Base-by-base conservation (phyloP, 2,329 filamentous ascomycete genomes). In the Colletotrichum melonis region DNA sequence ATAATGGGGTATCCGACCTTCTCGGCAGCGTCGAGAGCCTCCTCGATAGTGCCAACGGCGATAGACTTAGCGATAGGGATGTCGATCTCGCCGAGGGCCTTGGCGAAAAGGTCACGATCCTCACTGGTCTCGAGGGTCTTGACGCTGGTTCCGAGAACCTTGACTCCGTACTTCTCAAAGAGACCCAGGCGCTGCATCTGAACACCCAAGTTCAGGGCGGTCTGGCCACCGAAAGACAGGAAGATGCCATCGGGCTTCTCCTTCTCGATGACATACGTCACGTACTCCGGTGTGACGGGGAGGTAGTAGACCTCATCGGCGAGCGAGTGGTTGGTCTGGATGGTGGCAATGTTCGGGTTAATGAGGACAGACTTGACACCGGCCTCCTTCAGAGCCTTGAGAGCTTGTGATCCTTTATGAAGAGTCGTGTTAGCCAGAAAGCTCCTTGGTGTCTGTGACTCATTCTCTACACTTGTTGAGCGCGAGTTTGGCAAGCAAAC, bases 221-320 rank as follows among this genome's bases (percentile, higher is more conserved):
- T 99, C 88, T 99, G 97, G 65, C 97, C 97, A 85, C 97, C 97
- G 79, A 98, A 99, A 64, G 95, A 97, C 79, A 98, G 90, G 87
- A 98, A 97, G 83, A 99, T 97, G 79, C 96, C 97, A 87, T 99
- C 97, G 55, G 97, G 97, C 82, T 92, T 91, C 86, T 98, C 97
- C 80, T 94, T 93, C 88, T 98, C 95, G 82, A 99, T 98, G 75
- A 99, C 96, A 84, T 98, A 96, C 80, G 93, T 93, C 81, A 98
- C 95, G 86, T 98, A 99, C 89, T 98, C 96, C 76, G 96, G 94
- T 22, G 97, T 99, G 79, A 99, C 95, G 69, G 97, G 97, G 49
- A 98, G 92, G 85, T 98, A 98, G 89, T 98, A 98, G 80, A 98
- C 94, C 86, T 98, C 95, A 82, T 98, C 96, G 80, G 95, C 95